Conservation (phyloP, 2,329 filamentous ascomycete species). For the Nemania bipapillata region DNA sequence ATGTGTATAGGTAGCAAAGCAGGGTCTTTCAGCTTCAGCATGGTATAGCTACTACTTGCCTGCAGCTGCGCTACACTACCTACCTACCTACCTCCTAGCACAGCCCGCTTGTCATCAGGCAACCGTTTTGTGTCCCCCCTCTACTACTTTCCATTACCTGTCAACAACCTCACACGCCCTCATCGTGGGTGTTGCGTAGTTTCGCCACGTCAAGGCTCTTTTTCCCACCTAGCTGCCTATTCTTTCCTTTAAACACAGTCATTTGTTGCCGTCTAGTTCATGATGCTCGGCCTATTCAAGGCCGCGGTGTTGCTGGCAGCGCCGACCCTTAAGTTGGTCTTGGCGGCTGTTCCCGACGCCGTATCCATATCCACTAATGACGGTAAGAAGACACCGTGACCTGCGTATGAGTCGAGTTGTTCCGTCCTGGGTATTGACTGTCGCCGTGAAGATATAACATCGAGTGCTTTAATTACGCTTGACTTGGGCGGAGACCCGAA, state of each 20-base stretch:
- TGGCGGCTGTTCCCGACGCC: conserved; percentile 43
- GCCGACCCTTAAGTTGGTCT: conserved; percentile 50
- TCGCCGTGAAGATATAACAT: conserved; percentile 29
- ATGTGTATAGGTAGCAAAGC: neutral
- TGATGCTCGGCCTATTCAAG: conserved; percentile 53
- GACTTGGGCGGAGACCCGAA: conserved; percentile 39
- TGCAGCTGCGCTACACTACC: too few relatives aligned
- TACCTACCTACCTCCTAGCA: conserved; percentile 16
- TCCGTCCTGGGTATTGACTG: conserved; percentile 17
- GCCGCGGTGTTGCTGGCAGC: conserved; percentile 53
- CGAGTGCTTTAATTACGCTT: conserved; percentile 47
- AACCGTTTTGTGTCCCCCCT: conserved; percentile 32
- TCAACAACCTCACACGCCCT: conserved; percentile 19
- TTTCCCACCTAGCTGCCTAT: conserved; percentile 17
- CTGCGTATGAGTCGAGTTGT: conserved; percentile 18
- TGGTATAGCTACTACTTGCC: too few relatives aligned
- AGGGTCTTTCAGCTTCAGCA: conserved; percentile 14
- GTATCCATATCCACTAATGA: conserved; percentile 36
- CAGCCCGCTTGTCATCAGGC: conserved; percentile 39
- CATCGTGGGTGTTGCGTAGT: conserved; percentile 29
- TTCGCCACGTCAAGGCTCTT: conserved; percentile 30
- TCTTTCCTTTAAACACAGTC: conserved; percentile 8
- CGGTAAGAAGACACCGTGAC: conserved; percentile 32
- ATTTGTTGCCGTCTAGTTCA: conserved; percentile 41
- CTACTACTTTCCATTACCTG: conserved; percentile 19